phyloP scores from a whole-genome alignment of 306 rosid species.

The Begonia loranthoides region DNA sequence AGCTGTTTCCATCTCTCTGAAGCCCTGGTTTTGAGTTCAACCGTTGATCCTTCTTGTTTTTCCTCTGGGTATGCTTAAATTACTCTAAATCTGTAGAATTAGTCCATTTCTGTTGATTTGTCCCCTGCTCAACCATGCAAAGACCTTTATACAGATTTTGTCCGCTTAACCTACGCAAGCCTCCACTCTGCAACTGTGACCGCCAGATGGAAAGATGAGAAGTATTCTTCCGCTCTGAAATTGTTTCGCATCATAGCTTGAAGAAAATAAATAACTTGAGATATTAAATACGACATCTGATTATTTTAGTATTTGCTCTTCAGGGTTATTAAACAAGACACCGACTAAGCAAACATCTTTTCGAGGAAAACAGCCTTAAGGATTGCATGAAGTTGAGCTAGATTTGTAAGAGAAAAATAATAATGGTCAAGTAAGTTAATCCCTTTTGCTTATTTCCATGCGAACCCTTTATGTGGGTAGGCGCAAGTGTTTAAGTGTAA shows the following conservation, averaged over 20 bases:
- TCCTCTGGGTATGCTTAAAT: not conserved
- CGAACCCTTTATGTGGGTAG: not conserved
- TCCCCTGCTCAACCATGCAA: not conserved
- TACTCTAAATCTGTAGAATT: not conserved
- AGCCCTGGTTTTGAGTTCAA: not conserved
- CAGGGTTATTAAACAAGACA: too few species aligned
- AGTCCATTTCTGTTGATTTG: not conserved
- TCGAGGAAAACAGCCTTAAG: not conserved
- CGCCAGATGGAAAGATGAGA: too few species aligned
- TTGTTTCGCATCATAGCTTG: not conserved
- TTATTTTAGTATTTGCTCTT: too few species aligned
- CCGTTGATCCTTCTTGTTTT: not conserved
- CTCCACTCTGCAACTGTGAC: not conserved
- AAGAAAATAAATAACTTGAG: not conserved
- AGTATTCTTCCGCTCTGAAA: not conserved
- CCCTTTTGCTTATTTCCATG: not conserved
- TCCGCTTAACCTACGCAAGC: not conserved
- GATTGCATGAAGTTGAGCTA: not conserved
- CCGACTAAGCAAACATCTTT: too few species aligned
- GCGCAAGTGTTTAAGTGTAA: not conserved
- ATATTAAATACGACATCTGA: too few species aligned
- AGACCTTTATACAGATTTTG: not conserved
- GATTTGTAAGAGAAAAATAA: too few species aligned
- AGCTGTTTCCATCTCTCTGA: constrained; percentile 8
- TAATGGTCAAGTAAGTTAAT: not conserved